phyloP scores from a whole-genome alignment of 345 rosid genomes.

The Orychophragmus violaceus region DNA sequence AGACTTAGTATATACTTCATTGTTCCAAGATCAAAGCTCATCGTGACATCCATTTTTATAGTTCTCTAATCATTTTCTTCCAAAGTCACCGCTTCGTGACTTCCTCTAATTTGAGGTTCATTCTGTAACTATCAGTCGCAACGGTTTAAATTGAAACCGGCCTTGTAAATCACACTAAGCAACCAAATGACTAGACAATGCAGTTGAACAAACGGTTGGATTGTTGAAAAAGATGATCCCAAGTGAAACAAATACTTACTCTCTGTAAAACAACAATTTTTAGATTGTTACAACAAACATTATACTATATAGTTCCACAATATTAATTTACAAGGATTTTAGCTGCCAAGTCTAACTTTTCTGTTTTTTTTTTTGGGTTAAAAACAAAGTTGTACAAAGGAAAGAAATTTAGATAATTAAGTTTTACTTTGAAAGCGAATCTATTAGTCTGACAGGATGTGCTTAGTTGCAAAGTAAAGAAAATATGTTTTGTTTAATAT shows the following conservation, averaged over 20 bases:
- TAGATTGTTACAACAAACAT: background rate
- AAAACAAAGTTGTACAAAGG: background rate
- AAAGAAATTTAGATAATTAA: background rate
- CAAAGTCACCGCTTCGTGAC: constrained; percentile 20
- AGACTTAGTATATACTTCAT: constrained; percentile 9
- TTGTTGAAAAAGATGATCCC: no score
- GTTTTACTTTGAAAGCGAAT: background rate
- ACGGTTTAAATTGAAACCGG: no score
- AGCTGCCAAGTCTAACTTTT: background rate
- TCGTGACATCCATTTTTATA: constrained; percentile 23
- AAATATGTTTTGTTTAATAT: background rate
- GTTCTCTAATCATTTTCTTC: constrained; percentile 4
- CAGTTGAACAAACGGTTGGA: no score
- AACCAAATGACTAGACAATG: no score
- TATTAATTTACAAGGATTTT: background rate
- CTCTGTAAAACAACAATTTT: background rate
- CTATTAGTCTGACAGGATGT: background rate
- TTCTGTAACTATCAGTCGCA: background rate
- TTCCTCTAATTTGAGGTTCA: constrained; percentile 9
- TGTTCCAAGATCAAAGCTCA: background rate
- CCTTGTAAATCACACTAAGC: no score
- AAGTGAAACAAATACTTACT: background rate
- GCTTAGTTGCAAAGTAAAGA: background rate
- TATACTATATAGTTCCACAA: background rate
- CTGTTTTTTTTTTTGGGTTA: background rate